Base-by-base conservation (phyloP, 495 filamentous ascomycete species). In the Pyronema omphalodes region DNA sequence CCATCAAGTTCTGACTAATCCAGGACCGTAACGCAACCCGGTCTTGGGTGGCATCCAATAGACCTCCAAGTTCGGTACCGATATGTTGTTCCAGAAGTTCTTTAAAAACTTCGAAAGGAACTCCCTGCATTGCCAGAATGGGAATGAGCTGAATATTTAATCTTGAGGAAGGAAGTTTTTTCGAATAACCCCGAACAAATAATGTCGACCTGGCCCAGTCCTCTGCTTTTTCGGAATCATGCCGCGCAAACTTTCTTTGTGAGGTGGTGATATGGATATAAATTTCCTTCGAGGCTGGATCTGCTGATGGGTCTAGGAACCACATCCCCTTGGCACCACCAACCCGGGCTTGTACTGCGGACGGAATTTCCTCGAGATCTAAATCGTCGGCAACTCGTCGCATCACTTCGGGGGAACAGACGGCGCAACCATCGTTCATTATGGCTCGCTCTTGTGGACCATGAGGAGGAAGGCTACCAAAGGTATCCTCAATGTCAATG, bases 241-340 rank as follows among this genome's bases (percentile, higher is more conserved):
- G 77, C 11, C 76, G 78, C 3, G 75, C 64, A 63, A 91, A 88
- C 56, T 96, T 96, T 6, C 78, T 61, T 57, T 96, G 89, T 0
- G 83, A 89, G 5, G 79, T 73, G 3, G 76, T 82, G 6, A 93
- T 79, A 53, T 86, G 77, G 52, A 95, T 86, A 81, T 83, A 93
- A 7, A 73, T 37, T 6, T 56, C 62, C 9, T 62, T 50, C 0
- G 56, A 58, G 15, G 49, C 23, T 39, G 50, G 68, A 0, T 71
- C 63, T 35, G 66, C 61, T 7, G 52, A 58, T 3, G 64, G 63
- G 55, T 74, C 70, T 6, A 89, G 72, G 67, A 88, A 77, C 88
- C 89, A 95, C 40, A 95, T 69, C 2, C 91, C 91, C 67, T 96
- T 95, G 0, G 86, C 84, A 6, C 83, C 79, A 2, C 80, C 83